These are phyloP conservation scores for Cladochytrium replicatum DNA, from an alignment of 192 early-diverging fungal genomes.

Conservation along the genomic window DNA sequence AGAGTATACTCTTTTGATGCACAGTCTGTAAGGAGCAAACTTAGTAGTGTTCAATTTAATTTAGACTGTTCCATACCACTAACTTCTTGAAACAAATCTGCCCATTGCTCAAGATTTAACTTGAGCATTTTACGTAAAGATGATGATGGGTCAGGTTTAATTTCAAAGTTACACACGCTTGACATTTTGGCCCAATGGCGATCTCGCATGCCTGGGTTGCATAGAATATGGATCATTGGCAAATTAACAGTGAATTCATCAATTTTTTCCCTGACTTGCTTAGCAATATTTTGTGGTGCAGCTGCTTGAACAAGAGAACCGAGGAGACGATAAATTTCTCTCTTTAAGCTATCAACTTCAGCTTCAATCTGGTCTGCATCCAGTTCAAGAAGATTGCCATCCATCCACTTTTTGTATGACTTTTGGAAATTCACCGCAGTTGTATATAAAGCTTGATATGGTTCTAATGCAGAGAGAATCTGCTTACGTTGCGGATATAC, in stretches of 20 bases:
- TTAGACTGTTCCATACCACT: slow-evolving; percentile 39
- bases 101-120: slow-evolving; percentile 39
- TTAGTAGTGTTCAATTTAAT: not conserved
- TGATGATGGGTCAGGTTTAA: slow-evolving; percentile 42
- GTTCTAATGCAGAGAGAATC: slow-evolving; percentile 41
- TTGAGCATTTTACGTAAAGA: slow-evolving; percentile 52
- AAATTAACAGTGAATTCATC: slow-evolving; percentile 51
- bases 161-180: slow-evolving; percentile 29
- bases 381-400: slow-evolving; percentile 46
- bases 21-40: slow-evolving; percentile 26
- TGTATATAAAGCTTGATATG: slow-evolving; percentile 49
- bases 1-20: slow-evolving; percentile 55
- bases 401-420: slow-evolving; percentile 55
- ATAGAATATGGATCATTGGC: slow-evolving; percentile 49
- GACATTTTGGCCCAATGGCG: slow-evolving; percentile 46
- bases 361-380: slow-evolving; percentile 48
- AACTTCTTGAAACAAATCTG: slow-evolving; percentile 43
- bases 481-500: slow-evolving; percentile 49
- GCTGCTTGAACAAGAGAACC: slow-evolving; percentile 44
- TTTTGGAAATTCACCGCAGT: slow-evolving; percentile 56
- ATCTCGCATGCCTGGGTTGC: slow-evolving; percentile 53
- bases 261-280: slow-evolving; percentile 52
- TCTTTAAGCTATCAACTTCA: slow-evolving; percentile 46
- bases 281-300: slow-evolving; percentile 47
- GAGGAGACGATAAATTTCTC: slow-evolving; percentile 46